Percentiles rank a stretch among this genome's conserved stretches.
phyloP scores from a whole-genome alignment of 306 rosid species.

The Astragalus glycyphyllos region DNA sequence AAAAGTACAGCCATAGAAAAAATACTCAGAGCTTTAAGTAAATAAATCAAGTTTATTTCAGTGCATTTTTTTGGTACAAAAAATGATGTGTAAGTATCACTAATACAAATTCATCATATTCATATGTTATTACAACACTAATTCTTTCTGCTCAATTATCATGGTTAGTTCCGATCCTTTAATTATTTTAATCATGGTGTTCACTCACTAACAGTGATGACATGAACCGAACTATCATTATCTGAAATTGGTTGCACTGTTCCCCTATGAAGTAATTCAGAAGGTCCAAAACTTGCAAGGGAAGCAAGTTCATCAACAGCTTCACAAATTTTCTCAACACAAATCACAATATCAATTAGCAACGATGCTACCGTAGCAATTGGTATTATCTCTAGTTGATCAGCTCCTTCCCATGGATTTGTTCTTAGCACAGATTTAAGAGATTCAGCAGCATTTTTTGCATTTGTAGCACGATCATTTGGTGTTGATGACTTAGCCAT shows the following conservation, averaged over 20 bases:
- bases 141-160: too few relatives aligned
- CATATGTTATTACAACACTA: too few relatives aligned
- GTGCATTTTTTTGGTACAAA: too few relatives aligned
- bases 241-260: constrained; percentile 38
- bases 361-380: constrained; percentile 46
- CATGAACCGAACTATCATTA: constrained; percentile 30
- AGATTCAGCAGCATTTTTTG: constrained; percentile 39
- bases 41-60: too few relatives aligned
- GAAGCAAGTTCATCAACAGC: constrained; percentile 45
- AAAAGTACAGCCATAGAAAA: too few relatives aligned
- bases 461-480: constrained; percentile 32
- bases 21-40: too few relatives aligned
- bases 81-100: too few relatives aligned
- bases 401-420: constrained; percentile 41
- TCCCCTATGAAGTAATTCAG: constrained; percentile 30
- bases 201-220: constrained; percentile 23
- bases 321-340: constrained; percentile 44
- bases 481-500: constrained; percentile 42
- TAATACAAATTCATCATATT: too few relatives aligned
- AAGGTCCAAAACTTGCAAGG: constrained; percentile 38
- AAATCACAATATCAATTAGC: constrained; percentile 44
- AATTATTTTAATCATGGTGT: background rate
- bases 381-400: constrained; percentile 40
- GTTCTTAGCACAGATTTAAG: constrained; percentile 45
- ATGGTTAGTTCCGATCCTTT: too few relatives aligned